Evolutionary conservation across 1,139 yeast species (phyloP).

Genomic region (Pichia sp.): DNA sequence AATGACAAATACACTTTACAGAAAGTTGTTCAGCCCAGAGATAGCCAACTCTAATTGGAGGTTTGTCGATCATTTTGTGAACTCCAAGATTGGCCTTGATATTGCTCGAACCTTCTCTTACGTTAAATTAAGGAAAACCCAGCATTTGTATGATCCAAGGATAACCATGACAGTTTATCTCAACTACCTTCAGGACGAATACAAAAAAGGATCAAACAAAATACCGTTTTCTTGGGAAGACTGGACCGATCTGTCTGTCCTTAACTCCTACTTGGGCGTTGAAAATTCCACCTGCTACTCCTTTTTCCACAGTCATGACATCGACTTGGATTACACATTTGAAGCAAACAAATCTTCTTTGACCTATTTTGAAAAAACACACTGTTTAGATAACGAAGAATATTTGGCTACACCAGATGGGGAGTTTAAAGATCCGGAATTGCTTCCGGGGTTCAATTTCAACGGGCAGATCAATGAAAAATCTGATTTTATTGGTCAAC

Average conservation of each 20-base stretch:
- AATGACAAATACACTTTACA: background rate
- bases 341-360: conserved; percentile 3
- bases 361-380: conserved; percentile 20
- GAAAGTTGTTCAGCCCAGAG: background rate
- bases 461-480: conserved; percentile 31
- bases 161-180: conserved; percentile 38
- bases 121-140: conserved; percentile 12
- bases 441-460: conserved; percentile 46
- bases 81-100: background rate
- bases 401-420: conserved; percentile 9
- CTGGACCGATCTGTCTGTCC: conserved; percentile 45
- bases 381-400: conserved; percentile 15
- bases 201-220: conserved; percentile 23
- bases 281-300: background rate
- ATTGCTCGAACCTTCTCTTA: conserved; percentile 8
- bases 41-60: conserved; percentile 6
- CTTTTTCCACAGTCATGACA: conserved; percentile 22
- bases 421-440: conserved; percentile 1
- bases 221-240: conserved; percentile 57
- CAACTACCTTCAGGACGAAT: conserved; percentile 27
- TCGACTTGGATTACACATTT: conserved; percentile 11
- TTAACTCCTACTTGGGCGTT: conserved; percentile 31
- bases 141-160: conserved; percentile 38
- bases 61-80: conserved; percentile 4
- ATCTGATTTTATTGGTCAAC: conserved; percentile 32